Conservation (phyloP, 805 yeast species). For the Saturnispora halmiae region DNA sequence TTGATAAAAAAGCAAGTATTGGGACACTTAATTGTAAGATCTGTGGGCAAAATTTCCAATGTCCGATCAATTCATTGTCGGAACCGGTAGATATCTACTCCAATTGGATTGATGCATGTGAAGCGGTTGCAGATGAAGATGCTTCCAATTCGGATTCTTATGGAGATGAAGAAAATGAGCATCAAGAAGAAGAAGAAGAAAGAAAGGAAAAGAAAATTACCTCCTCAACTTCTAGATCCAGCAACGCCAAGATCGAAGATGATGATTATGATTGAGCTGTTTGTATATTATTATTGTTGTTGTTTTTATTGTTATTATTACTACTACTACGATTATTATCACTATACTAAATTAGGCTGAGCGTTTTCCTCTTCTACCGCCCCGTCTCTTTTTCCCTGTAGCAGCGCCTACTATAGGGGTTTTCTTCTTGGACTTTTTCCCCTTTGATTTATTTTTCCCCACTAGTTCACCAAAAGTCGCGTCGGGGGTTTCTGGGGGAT, state of each 20-base stretch:
- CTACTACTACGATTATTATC: neutral
- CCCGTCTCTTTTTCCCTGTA: neutral
- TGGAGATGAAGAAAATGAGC: slow-evolving; percentile 17
- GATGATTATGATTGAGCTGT: slow-evolving; percentile 10
- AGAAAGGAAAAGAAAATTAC: neutral
- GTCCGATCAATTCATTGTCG: slow-evolving; percentile 71
- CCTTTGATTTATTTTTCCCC: no score
- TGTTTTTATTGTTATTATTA: neutral
- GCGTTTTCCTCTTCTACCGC: slow-evolving; percentile 1
- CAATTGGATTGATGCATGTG: slow-evolving; percentile 97
- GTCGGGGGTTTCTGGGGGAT: neutral
- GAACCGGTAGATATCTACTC: slow-evolving; percentile 93
- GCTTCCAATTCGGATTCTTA: slow-evolving; percentile 18
- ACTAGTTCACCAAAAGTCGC: no score
- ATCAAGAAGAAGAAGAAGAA: slow-evolving; percentile 14
- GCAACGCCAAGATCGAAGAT: no score
- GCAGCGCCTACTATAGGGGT: neutral
- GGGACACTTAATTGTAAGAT: slow-evolving; percentile 85
- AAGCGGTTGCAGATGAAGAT: slow-evolving; percentile 76
- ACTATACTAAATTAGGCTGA: neutral
- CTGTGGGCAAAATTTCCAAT: slow-evolving; percentile 90
- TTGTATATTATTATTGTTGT: neutral
- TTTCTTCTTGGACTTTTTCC: neutral
- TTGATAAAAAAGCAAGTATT: slow-evolving; percentile 78
- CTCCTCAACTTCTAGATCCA: no score